These are phyloP conservation scores for Colletotrichum truncatum DNA, from an alignment of 2,329 filamentous ascomycete species.

Conservation along the genomic window DNA sequence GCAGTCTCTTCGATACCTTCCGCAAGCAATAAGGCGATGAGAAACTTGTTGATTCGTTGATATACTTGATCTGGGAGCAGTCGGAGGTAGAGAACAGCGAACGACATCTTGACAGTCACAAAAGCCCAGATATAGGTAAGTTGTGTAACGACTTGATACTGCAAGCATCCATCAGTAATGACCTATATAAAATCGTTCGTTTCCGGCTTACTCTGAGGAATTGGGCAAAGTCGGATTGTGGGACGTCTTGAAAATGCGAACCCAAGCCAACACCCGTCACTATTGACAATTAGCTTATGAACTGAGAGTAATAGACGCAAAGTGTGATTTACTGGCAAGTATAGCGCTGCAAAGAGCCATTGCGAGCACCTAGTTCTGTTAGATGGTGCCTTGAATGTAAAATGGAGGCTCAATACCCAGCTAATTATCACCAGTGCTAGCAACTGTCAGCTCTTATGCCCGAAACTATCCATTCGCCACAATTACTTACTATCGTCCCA, in stretches of 20 bases:
- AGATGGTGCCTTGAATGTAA: not conserved
- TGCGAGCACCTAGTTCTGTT: conserved; percentile 16
- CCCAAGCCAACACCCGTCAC: conserved; percentile 31
- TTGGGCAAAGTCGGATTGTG: conserved; percentile 13
- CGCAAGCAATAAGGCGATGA: conserved; percentile 20
- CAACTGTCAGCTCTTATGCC: not conserved
- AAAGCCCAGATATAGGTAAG: conserved; percentile 31
- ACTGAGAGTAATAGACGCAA: not conserved
- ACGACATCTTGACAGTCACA: conserved; percentile 31
- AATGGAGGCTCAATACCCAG: conserved; percentile 10
- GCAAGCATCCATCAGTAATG: not conserved
- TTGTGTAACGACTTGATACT: conserved; percentile 31
- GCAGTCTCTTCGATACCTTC: conserved; percentile 30
- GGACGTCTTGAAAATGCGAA: conserved; percentile 25
- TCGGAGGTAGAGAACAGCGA: conserved; percentile 28
- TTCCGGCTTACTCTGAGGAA: conserved; percentile 18
- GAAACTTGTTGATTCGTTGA: conserved; percentile 28
- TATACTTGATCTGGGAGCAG: conserved; percentile 27
- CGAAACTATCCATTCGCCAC: not conserved
- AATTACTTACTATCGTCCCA: conserved; percentile 30
- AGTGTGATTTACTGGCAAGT: conserved; percentile 20
- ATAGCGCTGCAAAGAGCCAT: conserved; percentile 30
- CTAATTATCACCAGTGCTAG: conserved; percentile 27
- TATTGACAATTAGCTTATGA: not conserved
- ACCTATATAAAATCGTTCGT: not conserved